Base-by-base conservation (phyloP, 768 basidiomycete genomes). In the Clavulina sp. region DNA sequence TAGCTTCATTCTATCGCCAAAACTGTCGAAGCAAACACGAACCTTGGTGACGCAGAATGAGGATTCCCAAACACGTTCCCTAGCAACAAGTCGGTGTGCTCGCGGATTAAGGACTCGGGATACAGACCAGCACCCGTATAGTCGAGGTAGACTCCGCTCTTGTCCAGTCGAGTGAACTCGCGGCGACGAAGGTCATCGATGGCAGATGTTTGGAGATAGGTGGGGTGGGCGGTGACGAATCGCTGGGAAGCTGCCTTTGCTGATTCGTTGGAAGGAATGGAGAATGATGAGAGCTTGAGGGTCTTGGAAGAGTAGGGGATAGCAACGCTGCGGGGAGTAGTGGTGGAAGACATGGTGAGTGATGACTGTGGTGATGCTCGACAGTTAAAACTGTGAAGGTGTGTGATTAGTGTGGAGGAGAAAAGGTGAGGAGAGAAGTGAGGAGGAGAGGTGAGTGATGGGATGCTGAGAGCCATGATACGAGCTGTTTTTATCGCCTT, bases 51-150 rank as follows among this genome's bases (percentile, higher is more conserved):
- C 26, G 43, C 13, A 24, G 13, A 13, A 4, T 54, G 53, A 5
- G 53, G 50, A 29, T 54, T 54, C 26, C 53, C 53, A 24, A 54
- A 34, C 5, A 54, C 50, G 30, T n/a, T 29, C 41, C 19, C 13
- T 5, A 30, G 19, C 5, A 54, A 30, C 16, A 54, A 41, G 24
- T 51, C 29, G 24, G 49, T n/a, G 53, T 54, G 53, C 3, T 28
- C 34, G 9, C 36, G 24, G n/a, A 54, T 41, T 26, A 54, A 50
- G 19, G 34, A 53, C 29, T 54, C 50, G 4, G 53, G 53, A 38
- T 54, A 54, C n/a, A 54, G 50, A 31, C 49, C 23, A 23, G 52
- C 53, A 19, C 53, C 51, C 26, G 41, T 54, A 48, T 51, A 51
- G 50, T 54, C 53, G 13, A 54, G 21, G 36, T 54, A 54, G 40